A percentile compares a stretch with the other conserved stretches of the same genome.
Evolutionary conservation across 1,284 basidiomycete species (phyloP).

Genomic region (Ustilago loliicola): DNA sequence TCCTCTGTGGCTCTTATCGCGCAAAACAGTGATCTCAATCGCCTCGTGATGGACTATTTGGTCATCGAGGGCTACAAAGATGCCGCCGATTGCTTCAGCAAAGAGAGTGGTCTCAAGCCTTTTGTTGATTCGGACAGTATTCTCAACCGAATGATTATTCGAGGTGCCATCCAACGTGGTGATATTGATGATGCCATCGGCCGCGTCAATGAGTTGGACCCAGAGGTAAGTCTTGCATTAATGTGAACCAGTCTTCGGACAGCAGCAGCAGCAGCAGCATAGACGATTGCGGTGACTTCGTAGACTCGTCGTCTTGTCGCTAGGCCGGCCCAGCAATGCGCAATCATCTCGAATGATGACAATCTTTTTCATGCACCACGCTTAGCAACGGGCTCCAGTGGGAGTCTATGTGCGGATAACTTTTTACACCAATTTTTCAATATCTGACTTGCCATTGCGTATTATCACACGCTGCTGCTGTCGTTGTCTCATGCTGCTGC

Average conservation of each 20-base stretch:
- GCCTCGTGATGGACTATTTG: constrained; percentile 97
- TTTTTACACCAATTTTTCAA: constrained; percentile 45
- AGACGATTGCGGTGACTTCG: background rate
- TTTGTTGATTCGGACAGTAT: constrained; percentile 88
- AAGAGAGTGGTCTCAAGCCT: constrained; percentile 83
- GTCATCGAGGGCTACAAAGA: constrained; percentile 97
- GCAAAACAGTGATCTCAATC: constrained; percentile 83
- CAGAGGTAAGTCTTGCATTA: constrained; percentile 82
- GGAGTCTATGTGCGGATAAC: constrained; percentile 56
- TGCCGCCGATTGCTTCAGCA: constrained; percentile 92
- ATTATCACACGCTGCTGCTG: constrained; percentile 6
- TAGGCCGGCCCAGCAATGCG: background rate
- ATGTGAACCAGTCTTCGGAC: background rate
- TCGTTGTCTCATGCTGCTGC: constrained; percentile 5
- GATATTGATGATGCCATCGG: constrained; percentile 94
- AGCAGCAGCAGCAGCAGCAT: constrained; percentile 19
- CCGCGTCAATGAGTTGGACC: constrained; percentile 92
- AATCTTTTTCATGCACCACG: constrained; percentile 97
- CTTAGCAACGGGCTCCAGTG: constrained; percentile 75
- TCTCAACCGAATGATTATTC: constrained; percentile 91
- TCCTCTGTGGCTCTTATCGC: background rate
- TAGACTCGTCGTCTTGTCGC: background rate
- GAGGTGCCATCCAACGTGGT: constrained; percentile 91
- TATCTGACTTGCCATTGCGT: constrained; percentile 41
- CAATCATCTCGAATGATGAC: constrained; percentile 46